Evolutionary conservation across 306 rosid genomes (phyloP), one percentile per base, ranked within the genome.

Genomic region (Begonia peltatifolia): DNA sequence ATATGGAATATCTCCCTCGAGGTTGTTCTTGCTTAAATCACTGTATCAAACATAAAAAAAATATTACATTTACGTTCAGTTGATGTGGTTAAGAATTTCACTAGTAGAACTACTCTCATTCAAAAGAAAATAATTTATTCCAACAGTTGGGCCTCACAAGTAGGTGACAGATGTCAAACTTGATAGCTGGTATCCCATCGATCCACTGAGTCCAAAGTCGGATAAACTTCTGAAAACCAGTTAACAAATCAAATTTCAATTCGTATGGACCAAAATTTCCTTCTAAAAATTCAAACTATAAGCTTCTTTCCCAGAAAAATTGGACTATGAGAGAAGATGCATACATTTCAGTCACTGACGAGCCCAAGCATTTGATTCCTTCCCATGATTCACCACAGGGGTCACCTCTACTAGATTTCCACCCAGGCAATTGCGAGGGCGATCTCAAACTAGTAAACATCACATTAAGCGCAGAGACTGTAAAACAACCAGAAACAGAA

Each of bases 301-400:
- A 5, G 38, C 38, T 30, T 30, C 38, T 30, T 16, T 49, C 53
- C 6, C 17, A 47, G 3, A 49, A 1, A 49, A n/a, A 13, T 12
- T 14, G 22, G 14, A 43, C 7, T 41, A 14, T 3, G 38, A 20
- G 6, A 12, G 48, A 55, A 2, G 13, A n/a, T 14, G 4, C 6
- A 12, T 76, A 88, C 97, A 89, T 85, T 82, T 82, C 79, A 12
- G 87, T 85, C 63, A 89, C 85, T 42, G 97, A 76, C n/a, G 90
- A 76, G 52, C 74, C 90, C 12, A 79, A 74, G 68, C 97, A 89
- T 76, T 61, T 57, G 59, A 85, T 85, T 65, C 95, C 87, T 63
- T 74, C 62, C 97, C 95, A 85, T 2, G 82, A 68, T 9, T 89
- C 82, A 6, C 80, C 87, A 53, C 97, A 89, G 54, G 97, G 97